phyloP scores from a whole-genome alignment of 768 basidiomycete species.

The Cystofilobasidium capitatum region DNA sequence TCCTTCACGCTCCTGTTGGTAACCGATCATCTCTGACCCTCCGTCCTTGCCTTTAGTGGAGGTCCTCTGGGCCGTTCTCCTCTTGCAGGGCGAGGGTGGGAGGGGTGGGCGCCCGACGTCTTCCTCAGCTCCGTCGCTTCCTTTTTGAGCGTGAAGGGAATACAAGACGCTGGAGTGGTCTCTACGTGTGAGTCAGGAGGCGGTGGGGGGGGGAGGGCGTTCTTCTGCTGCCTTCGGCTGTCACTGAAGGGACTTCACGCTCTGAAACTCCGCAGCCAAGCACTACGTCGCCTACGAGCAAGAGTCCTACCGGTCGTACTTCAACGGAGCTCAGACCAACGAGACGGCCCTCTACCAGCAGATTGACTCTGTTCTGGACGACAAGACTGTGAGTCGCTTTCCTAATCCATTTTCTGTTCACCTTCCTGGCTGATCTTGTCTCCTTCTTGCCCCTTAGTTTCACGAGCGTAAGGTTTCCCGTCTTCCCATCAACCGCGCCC shows the following conservation, averaged over 20 bases:
- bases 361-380: slow-evolving; percentile 29
- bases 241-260: too few relatives aligned
- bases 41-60: too few relatives aligned
- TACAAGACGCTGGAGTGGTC: slow-evolving; percentile 30
- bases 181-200: too few relatives aligned
- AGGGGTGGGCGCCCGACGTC: slow-evolving; percentile 25
- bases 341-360: slow-evolving; percentile 15
- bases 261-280: slow-evolving; percentile 35
- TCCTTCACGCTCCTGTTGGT: neutral
- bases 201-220: too few relatives aligned
- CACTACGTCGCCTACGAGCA: slow-evolving; percentile 38
- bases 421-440: neutral
- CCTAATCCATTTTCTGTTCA: neutral
- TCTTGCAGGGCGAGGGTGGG: slow-evolving; percentile 27
- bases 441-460: slow-evolving; percentile 18
- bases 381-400: slow-evolving; percentile 30
- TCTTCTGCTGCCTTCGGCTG: too few relatives aligned
- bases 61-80: slow-evolving; percentile 26
- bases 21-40: slow-evolving; percentile 6
- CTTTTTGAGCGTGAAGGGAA: slow-evolving; percentile 25
- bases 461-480: too few relatives aligned
- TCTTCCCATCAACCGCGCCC: too few relatives aligned
- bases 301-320: slow-evolving; percentile 31
- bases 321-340: neutral
- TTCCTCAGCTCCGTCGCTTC: slow-evolving; percentile 28